These are phyloP conservation scores for Begonia loranthoides DNA, from an alignment of 306 rosid genomes.

Conservation along the genomic window DNA sequence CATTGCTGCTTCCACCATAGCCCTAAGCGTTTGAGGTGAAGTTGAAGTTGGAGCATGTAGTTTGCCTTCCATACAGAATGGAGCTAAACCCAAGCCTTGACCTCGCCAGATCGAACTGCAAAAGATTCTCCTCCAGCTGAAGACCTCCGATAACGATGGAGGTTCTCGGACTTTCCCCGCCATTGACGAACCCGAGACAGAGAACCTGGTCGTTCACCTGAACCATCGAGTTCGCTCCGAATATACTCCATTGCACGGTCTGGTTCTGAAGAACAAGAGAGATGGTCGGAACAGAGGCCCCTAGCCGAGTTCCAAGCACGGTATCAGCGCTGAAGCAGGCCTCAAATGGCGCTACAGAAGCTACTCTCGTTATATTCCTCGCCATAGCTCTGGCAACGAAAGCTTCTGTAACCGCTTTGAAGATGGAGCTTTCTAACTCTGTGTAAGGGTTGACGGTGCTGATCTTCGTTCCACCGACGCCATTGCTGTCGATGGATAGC, in stretches of 20 bases:
- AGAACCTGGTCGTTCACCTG: slow-evolving; percentile 16
- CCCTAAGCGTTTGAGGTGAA: slow-evolving; percentile 14
- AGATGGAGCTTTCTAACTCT: slow-evolving; percentile 40
- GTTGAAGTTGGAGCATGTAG: slow-evolving; percentile 44
- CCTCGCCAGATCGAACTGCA: slow-evolving; percentile 35
- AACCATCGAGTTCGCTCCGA: slow-evolving; percentile 58
- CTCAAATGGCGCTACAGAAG: slow-evolving; percentile 25
- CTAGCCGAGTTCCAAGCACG: slow-evolving; percentile 9
- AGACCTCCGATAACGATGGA: slow-evolving; percentile 43
- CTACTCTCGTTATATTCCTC: slow-evolving; percentile 23
- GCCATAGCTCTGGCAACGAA: slow-evolving; percentile 17
- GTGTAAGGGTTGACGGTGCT: slow-evolving; percentile 61
- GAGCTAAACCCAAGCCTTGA: slow-evolving; percentile 45
- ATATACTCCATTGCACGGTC: slow-evolving; percentile 5
- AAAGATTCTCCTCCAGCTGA: slow-evolving; percentile 37
- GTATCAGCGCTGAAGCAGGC: slow-evolving; percentile 28
- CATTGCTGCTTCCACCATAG: not conserved
- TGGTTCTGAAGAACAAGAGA: slow-evolving; percentile 36
- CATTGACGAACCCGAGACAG: slow-evolving; percentile 51
- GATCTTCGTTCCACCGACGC: slow-evolving; percentile 60
- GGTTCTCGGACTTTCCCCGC: slow-evolving; percentile 27
- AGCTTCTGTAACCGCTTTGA: slow-evolving; percentile 28
- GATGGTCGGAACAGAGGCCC: slow-evolving; percentile 30
- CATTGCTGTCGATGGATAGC: slow-evolving; percentile 29
- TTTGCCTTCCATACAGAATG: slow-evolving; percentile 13